Evolutionary conservation across 1,284 basidiomycete genomes (phyloP).

Genomic region (Tilletia horrida): DNA sequence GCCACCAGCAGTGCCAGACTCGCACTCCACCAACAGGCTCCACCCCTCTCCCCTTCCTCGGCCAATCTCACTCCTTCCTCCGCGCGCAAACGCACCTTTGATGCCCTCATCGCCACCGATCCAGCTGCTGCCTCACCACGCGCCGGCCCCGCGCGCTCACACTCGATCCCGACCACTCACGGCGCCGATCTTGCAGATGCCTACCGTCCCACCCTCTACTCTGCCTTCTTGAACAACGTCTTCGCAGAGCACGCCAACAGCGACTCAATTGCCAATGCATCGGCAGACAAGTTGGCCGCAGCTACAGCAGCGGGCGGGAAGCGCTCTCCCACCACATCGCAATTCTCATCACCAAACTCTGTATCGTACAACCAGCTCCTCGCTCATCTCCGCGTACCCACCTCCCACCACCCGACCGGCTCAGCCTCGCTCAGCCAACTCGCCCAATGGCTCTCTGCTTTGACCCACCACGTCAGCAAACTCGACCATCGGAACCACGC

Average conservation of each 20-base stretch:
- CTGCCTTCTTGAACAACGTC: conserved; percentile 4
- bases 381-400: conserved; percentile 57
- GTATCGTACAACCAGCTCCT: conserved; percentile 61
- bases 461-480: conserved; percentile 63
- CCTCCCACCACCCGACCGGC: conserved; percentile 20
- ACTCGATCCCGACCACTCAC: background rate
- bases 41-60: background rate
- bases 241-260: background rate
- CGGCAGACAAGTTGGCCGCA: background rate
- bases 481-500: conserved; percentile 71
- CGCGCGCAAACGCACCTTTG: background rate
- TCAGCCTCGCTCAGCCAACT: conserved; percentile 37
- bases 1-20: background rate
- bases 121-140: background rate
- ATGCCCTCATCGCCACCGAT: conserved; percentile 1
- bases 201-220: conserved; percentile 7
- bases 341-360: conserved; percentile 32
- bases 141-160: background rate
- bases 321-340: background rate
- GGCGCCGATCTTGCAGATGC: background rate
- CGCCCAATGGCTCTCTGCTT: conserved; percentile 57
- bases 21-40: background rate
- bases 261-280: background rate
- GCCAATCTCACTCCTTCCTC: background rate
- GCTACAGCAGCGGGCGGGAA: background rate